Percentiles rank a stretch among this genome's conserved stretches.
Evolutionary conservation across 1,284 basidiomycete species (phyloP).

Genomic region (Amylostereum chailletii): DNA sequence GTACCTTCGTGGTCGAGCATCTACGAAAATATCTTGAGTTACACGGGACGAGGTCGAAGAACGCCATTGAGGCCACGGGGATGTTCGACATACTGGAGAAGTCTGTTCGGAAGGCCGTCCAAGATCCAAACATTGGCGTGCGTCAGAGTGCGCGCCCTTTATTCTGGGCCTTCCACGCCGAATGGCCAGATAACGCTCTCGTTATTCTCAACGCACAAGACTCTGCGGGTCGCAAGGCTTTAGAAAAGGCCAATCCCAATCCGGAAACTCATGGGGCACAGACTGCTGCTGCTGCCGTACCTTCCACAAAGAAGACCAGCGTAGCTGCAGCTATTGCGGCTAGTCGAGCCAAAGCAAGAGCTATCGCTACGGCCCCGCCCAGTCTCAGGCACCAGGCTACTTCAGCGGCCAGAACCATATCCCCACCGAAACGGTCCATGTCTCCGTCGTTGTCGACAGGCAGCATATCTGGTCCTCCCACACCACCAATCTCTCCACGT

Average conservation of each 20-base stretch:
- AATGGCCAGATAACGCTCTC: slow-evolving; percentile 68
- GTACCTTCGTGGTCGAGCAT: slow-evolving; percentile 63
- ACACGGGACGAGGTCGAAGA: slow-evolving; percentile 57
- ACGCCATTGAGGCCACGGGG: slow-evolving; percentile 57
- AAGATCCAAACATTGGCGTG: slow-evolving; percentile 76
- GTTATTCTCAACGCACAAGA: slow-evolving; percentile 68
- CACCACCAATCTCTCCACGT: slow-evolving; percentile 34
- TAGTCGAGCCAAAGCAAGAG: slow-evolving; percentile 74
- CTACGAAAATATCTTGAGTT: slow-evolving; percentile 66
- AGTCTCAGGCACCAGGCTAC: slow-evolving; percentile 71
- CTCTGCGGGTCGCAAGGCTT: slow-evolving; percentile 62
- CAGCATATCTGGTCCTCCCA: slow-evolving; percentile 24
- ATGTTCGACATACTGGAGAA: slow-evolving; percentile 67
- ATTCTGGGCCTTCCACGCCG: slow-evolving; percentile 76
- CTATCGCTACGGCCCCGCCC: slow-evolving; percentile 73
- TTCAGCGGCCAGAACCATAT: slow-evolving; percentile 36
- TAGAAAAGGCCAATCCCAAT: slow-evolving; percentile 78
- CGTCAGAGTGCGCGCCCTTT: slow-evolving; percentile 64
- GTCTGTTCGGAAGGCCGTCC: slow-evolving; percentile 61
- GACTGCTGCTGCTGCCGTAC: slow-evolving; percentile 37
- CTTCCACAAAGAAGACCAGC: slow-evolving; percentile 60
- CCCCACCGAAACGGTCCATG: slow-evolving; percentile 34
- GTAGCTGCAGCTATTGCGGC: slow-evolving; percentile 78
- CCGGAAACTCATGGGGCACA: slow-evolving; percentile 32
- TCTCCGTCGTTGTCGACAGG: slow-evolving; percentile 33